A percentile compares a stretch with the other conserved stretches of the same genome.
phyloP scores from a whole-genome alignment of 352 stramenopile species.

The Pythium vanterpoolii region DNA sequence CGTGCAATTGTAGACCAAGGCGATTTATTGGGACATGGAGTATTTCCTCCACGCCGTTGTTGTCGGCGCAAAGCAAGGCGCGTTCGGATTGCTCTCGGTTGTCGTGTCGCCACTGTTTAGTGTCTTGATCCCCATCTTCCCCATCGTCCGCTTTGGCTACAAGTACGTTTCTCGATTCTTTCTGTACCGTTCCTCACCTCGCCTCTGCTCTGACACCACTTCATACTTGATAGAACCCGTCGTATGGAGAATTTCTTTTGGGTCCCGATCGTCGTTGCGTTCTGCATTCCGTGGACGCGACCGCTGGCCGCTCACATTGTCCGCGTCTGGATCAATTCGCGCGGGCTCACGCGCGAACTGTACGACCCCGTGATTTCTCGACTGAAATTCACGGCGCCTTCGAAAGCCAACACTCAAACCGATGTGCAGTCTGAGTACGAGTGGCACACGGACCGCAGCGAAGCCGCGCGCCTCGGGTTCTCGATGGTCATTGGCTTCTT shows the following conservation, averaged over 20 bases:
- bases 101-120: conserved; percentile 47
- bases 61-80: conserved; percentile 43
- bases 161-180: conserved; percentile 24
- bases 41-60: conserved; percentile 50
- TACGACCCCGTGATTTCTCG: conserved; percentile 67
- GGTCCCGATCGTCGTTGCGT: conserved; percentile 53
- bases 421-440: conserved; percentile 25
- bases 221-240: conserved; percentile 36
- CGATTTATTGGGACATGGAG: conserved; percentile 74
- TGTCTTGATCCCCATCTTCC: conserved; percentile 45
- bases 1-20: conserved; percentile 34
- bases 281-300: conserved; percentile 42
- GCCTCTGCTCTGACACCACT: neutral
- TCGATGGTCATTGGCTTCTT: conserved; percentile 59
- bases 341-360: conserved; percentile 62
- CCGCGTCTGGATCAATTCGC: conserved; percentile 62
- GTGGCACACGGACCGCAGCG: conserved; percentile 57
- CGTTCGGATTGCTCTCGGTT: conserved; percentile 51
- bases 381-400: conserved; percentile 43
- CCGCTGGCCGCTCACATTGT: conserved; percentile 31
- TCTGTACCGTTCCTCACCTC: neutral
- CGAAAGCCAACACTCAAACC: conserved; percentile 22
- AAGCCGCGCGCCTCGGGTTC: conserved; percentile 68
- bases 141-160: conserved; percentile 57
- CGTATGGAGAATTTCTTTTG: conserved; percentile 67